Evolutionary conservation across 495 filamentous ascomycete genomes (phyloP), one percentile per base, ranked within the genome.

Genomic region (Entonaema liquescens): DNA sequence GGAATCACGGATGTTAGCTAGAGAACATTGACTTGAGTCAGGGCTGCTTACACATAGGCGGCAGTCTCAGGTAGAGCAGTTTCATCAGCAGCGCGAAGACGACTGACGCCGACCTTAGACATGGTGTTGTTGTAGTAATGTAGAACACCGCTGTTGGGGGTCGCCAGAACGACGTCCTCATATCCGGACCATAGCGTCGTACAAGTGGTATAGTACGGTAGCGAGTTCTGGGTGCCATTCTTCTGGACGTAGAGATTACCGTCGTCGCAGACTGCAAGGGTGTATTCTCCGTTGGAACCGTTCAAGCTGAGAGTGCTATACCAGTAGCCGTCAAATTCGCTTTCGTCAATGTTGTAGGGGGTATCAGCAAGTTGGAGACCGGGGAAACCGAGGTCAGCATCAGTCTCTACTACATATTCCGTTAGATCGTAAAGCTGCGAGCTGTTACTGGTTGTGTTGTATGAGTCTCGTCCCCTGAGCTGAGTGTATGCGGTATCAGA

Each of bases 41-140:
- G 29, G 15, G 15, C 15, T 28, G 2, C 53, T 56, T 56, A 56
- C 55, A 67, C 55, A 13, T 50, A 67, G 17, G 50, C 64, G 12
- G 64, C 21, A 9, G 54, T 50, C 13, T 36, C 64, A 6, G 64
- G 64, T 0, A 67, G 25, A 3, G 21, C 12, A 17, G 47, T 26
- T 13, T 67, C 54, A 29, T 67, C 64, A 2, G 64, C 38, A 3
- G 61, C 23, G 29, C 70, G 70, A 1, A 72, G 59, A 47, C 70
- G 70, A 19, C 55, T 62, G n/a, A 72, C 70, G 19, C 70, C 65
- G 5, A 60, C 47, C 35, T 49, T 59, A 19, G 65, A 40, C 70
- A 72, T 72, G 70, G 70, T 72, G 58, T 72, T 69, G 59, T 61
- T 62, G 59, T 72, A 72, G 53, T 69, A 69, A 50, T 69, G 65